Conservation (phyloP, 2,329 filamentous ascomycete genomes). For the Gaeumannomyces sp. region DNA sequence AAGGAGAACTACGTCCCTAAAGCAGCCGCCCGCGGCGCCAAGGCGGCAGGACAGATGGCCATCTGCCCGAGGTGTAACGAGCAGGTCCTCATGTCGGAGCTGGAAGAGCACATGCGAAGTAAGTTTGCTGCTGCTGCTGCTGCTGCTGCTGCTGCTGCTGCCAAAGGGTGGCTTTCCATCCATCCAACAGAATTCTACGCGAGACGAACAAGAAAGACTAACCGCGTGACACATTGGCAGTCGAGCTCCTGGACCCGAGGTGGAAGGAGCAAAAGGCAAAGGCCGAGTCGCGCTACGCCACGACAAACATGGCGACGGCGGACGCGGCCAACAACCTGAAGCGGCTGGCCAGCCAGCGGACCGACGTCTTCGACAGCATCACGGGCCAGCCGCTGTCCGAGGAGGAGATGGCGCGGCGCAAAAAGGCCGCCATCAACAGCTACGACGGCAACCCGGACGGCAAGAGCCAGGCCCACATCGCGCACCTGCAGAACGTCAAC, state of each 20-base stretch:
- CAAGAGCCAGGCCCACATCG: constrained; percentile 46
- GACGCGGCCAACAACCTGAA: constrained; percentile 95
- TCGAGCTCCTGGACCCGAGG: constrained; percentile 85
- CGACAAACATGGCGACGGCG: constrained; percentile 76
- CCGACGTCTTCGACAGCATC: constrained; percentile 75
- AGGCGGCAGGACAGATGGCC: constrained; percentile 61
- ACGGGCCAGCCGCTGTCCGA: constrained; percentile 63
- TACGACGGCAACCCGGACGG: constrained; percentile 62
- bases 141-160: too few species aligned
- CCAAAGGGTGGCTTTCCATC: neutral
- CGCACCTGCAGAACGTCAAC: constrained; percentile 62
- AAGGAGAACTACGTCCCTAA: constrained; percentile 88
- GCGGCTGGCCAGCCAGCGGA: constrained; percentile 82
- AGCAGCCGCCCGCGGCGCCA: constrained; percentile 54
- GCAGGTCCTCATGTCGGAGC: constrained; percentile 77
- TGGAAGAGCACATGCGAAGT: constrained; percentile 90
- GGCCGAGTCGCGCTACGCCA: constrained; percentile 74
- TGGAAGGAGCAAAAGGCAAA: constrained; percentile 97
- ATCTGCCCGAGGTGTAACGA: constrained; percentile 92
- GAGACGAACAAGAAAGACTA: neutral
- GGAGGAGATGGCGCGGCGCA: constrained; percentile 69
- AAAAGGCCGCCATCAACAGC: constrained; percentile 60
- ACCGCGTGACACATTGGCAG: constrained; percentile 31
- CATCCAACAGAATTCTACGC: neutral
- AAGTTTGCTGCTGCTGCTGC: too few species aligned